Conservation (phyloP, 108 stramenopile genomes). For the Cyclostephanos invisitatus region DNA sequence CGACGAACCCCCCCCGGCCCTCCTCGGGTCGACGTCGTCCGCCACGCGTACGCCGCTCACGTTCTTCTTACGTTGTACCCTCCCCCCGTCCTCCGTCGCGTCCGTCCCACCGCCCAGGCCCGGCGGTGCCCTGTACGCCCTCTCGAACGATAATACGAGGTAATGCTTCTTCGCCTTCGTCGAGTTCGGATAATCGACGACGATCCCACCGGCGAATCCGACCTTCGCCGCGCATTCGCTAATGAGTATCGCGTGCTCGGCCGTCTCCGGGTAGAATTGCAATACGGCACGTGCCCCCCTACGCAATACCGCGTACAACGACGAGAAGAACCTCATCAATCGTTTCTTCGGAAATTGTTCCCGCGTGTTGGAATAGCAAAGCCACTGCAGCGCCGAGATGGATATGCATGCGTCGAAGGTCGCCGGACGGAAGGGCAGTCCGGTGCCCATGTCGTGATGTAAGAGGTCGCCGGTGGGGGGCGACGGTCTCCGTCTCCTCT, state of each 20-base stretch:
- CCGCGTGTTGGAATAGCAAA: conserved; percentile 94
- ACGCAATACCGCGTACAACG: conserved; percentile 91
- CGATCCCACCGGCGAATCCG: conserved; percentile 97
- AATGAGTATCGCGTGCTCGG: conserved; percentile 96
- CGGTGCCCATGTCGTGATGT: conserved; percentile 98
- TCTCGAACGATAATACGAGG: conserved; percentile 75
- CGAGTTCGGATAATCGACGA: conserved; percentile 99
- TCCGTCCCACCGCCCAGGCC: background rate
- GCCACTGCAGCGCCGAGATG: conserved; percentile 99
- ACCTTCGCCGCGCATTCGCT: conserved; percentile 90
- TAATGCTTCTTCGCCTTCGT: conserved; percentile 99
- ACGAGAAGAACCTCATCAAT: conserved; percentile 93
- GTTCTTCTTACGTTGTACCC: too few relatives aligned
- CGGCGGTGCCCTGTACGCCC: too few relatives aligned
- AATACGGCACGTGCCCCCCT: conserved; percentile 94
- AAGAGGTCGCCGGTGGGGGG: conserved; percentile 78
- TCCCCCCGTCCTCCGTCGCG: background rate
- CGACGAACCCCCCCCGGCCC: conserved; percentile 22
- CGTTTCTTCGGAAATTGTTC: conserved; percentile 89
- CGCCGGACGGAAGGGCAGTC: conserved; percentile 97
- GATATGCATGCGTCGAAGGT: conserved; percentile 99
- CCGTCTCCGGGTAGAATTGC: conserved; percentile 98
- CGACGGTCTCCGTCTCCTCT: conserved; percentile 13
- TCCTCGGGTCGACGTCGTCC: conserved; percentile 34
- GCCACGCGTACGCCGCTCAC: conserved; percentile 42